Evolutionary conservation across 1,284 basidiomycete genomes (phyloP), one percentile per base, ranked within the genome.

Genomic region (Pseudozyma pruni): DNA sequence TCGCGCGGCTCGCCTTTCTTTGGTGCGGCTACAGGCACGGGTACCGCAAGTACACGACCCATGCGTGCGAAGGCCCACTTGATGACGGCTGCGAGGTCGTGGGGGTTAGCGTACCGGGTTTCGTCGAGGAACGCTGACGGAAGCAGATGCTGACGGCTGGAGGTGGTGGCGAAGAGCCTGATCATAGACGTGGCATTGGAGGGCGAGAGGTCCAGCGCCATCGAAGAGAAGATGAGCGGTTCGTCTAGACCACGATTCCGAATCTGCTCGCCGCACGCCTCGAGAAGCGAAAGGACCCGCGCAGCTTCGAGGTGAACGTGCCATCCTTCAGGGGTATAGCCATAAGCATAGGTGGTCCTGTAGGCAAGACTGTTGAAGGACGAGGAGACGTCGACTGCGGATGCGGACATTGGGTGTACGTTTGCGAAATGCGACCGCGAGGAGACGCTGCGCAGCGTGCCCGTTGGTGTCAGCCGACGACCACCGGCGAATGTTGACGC

Each of bases 21-120:
- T 8, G 50, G 27, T n/a, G 55, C 56, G 3, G 57, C 31, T 0
- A 45, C 49, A 6, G 62, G 68, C 3, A 62, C 55, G 14, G 60
- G 74, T 13, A 79, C 78, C 14, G 78, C 75, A 8, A 80, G 61
- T 16, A 82, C 75, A 14, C 75, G 60, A 5, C 78, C 78, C 51
- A 82, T 49, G 20, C 79, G 63, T 1, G 78, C 73, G n/a, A 82
- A 68, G 2, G 75, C 72, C 80, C 80, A 82, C 55, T 82, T 82
- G 72, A 82, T 74, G 35, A 80, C 29, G 8, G 80, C 79, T 35
- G 79, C 79, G 2, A 82, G 64, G 32, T 76, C 74, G 59, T 81
- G 74, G 20, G 77, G 70, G 33, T 74, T 78, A 29, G 79, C 79
- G 38, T 72, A 80, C 20, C 71, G 67, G 25, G 79, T 49, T 27